phyloP scores from a whole-genome alignment of 768 basidiomycete genomes.

The Mycena metata region DNA sequence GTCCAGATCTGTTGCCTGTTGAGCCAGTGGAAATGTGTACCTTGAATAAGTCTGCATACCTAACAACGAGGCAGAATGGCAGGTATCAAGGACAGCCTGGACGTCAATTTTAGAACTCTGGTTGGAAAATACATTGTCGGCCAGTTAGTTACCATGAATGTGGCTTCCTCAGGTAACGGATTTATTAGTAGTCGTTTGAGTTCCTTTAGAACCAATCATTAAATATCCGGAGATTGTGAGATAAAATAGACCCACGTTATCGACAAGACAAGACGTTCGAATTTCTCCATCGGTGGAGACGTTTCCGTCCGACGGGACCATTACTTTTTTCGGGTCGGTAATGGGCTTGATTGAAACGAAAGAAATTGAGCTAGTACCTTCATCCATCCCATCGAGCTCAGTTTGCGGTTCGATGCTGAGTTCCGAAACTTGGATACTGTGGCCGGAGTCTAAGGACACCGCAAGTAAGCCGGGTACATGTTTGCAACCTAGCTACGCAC shows the following conservation, averaged over 20 bases:
- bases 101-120: neutral
- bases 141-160: slow-evolving; percentile 6
- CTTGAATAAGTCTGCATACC: neutral
- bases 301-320: slow-evolving; percentile 27
- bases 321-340: neutral
- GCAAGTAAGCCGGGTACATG: neutral
- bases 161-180: slow-evolving; percentile 12
- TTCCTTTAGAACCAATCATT: slow-evolving; percentile 9
- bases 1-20: slow-evolving; percentile 15
- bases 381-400: slow-evolving; percentile 24
- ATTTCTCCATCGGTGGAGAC: neutral
- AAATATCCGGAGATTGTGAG: no score
- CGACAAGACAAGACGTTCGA: slow-evolving; percentile 26
- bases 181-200: slow-evolving; percentile 24
- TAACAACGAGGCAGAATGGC: slow-evolving; percentile 24
- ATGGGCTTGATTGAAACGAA: neutral
- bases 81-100: slow-evolving; percentile 22
- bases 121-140: neutral
- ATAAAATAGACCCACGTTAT: slow-evolving; percentile 9
- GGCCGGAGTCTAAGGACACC: slow-evolving; percentile 2
- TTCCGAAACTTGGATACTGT: slow-evolving; percentile 27
- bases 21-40: neutral
- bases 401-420: slow-evolving; percentile 8
- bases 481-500: neutral
- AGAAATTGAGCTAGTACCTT: slow-evolving; percentile 10